phyloP scores from a whole-genome alignment of 768 basidiomycete species.

The Rhizopogon vulgaris region DNA sequence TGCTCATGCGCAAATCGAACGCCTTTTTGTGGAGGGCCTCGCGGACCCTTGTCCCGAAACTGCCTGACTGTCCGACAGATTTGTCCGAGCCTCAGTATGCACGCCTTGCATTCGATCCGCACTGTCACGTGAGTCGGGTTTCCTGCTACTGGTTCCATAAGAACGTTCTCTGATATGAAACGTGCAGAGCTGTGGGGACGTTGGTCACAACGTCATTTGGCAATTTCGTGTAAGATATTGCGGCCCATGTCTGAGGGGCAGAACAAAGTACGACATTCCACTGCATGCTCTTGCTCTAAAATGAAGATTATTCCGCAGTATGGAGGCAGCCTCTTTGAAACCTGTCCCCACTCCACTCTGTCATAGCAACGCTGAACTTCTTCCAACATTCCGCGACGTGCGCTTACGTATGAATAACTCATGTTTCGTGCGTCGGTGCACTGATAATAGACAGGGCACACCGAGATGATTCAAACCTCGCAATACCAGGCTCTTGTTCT shows the following conservation, averaged over 20 bases:
- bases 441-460: slow-evolving; percentile 1
- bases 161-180: background rate
- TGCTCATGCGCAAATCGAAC: slow-evolving; percentile 30
- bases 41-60: slow-evolving; percentile 27
- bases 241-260: slow-evolving; percentile 18
- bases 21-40: slow-evolving; percentile 28
- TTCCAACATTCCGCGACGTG: background rate
- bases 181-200: slow-evolving; percentile 17
- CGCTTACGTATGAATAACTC: background rate
- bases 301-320: background rate
- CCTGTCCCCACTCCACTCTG: background rate
- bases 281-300: slow-evolving; percentile 10
- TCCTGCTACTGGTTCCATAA: background rate
- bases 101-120: slow-evolving; percentile 40
- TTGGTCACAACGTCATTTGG: slow-evolving; percentile 24
- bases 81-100: slow-evolving; percentile 46
- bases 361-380: background rate
- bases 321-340: background rate
- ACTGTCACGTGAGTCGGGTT: slow-evolving; percentile 22
- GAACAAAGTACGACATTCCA: slow-evolving; percentile 11
- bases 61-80: slow-evolving; percentile 42
- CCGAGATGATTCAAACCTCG: background rate
- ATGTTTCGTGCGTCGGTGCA: background rate
- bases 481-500: background rate
- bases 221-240: slow-evolving; percentile 25